phyloP scores from a whole-genome alignment of 768 basidiomycete genomes.

The Boletellus emodensis region DNA sequence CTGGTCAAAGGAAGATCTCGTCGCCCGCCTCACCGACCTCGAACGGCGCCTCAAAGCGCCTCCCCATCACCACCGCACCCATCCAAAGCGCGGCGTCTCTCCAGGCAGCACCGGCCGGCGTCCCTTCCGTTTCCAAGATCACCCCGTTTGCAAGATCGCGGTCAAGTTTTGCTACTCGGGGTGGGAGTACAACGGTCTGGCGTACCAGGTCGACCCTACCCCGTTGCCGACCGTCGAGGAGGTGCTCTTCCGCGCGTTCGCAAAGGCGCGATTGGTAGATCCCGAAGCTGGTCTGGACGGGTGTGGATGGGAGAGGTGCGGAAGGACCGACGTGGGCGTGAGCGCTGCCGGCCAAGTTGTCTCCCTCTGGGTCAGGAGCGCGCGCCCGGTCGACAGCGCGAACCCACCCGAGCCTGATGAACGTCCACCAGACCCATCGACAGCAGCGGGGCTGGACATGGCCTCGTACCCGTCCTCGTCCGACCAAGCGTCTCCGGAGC shows the following conservation, averaged over 20 bases:
- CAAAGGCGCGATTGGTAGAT: conserved; percentile 74
- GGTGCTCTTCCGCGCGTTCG: conserved; percentile 76
- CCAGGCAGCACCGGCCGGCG: conserved; percentile 25
- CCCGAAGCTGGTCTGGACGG: conserved; percentile 70
- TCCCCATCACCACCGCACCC: conserved; percentile 4
- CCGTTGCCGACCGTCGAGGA: conserved; percentile 89
- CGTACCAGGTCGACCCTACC: conserved; percentile 67
- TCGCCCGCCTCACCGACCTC: conserved; percentile 57
- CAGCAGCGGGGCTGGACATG: neutral
- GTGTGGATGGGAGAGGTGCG: conserved; percentile 88
- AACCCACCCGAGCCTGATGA: neutral
- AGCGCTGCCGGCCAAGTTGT: conserved; percentile 93
- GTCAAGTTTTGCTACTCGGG: conserved; percentile 92
- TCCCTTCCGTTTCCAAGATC: conserved; percentile 59
- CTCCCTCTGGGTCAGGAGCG: conserved; percentile 85
- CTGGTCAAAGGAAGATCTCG: conserved; percentile 68
- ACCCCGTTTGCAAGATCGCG: conserved; percentile 86
- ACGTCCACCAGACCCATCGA: conserved; percentile 8
- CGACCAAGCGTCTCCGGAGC: conserved; percentile 4
- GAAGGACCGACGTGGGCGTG: conserved; percentile 92
- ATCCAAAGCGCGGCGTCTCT: conserved; percentile 11
- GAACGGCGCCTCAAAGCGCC: conserved; percentile 35
- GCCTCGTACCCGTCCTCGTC: neutral
- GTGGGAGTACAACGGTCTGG: conserved; percentile 88
- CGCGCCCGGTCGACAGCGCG: conserved; percentile 31